Evolutionary conservation across 306 rosid species (phyloP).

Genomic region (Elaeagnus macrophylla): DNA sequence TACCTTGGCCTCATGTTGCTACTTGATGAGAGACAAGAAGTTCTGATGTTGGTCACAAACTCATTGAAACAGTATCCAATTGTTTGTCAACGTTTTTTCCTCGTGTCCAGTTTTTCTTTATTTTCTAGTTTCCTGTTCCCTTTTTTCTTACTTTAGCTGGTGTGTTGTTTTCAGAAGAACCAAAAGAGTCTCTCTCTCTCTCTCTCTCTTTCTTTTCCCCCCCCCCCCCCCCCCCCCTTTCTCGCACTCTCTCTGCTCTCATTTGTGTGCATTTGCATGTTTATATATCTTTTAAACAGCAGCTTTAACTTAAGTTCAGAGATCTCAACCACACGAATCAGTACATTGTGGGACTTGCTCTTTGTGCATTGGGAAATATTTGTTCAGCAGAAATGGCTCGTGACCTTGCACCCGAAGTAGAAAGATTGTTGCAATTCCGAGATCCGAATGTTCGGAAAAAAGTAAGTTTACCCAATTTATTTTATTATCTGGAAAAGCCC

Average conservation of each 20-base stretch:
- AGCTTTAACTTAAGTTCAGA: conserved; percentile 67
- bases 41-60: conserved; percentile 96
- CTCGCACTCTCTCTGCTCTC: too few species aligned
- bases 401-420: too few species aligned
- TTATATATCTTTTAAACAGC: too few species aligned
- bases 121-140: conserved; percentile 1
- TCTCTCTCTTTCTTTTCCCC: too few species aligned
- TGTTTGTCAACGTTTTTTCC: conserved; percentile 20
- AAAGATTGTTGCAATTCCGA: too few species aligned
- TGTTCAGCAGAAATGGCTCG: too few species aligned
- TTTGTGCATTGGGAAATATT: too few species aligned
- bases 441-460: conserved; percentile 90
- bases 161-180: conserved; percentile 20
- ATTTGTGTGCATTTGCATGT: too few species aligned
- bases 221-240: too few species aligned
- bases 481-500: too few species aligned
- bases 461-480: conserved; percentile 30
- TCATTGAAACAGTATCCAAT: conserved; percentile 95
- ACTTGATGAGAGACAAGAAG: conserved; percentile 99
- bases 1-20: conserved; percentile 99
- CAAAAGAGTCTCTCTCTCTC: conserved; percentile 7
- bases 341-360: conserved; percentile 98
- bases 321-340: conserved; percentile 95
- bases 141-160: neutral
- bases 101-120: conserved; percentile 1